These are phyloP conservation scores for Wickerhamiella bombiphila DNA, from an alignment of 805 yeast species.

Conservation along the genomic window DNA sequence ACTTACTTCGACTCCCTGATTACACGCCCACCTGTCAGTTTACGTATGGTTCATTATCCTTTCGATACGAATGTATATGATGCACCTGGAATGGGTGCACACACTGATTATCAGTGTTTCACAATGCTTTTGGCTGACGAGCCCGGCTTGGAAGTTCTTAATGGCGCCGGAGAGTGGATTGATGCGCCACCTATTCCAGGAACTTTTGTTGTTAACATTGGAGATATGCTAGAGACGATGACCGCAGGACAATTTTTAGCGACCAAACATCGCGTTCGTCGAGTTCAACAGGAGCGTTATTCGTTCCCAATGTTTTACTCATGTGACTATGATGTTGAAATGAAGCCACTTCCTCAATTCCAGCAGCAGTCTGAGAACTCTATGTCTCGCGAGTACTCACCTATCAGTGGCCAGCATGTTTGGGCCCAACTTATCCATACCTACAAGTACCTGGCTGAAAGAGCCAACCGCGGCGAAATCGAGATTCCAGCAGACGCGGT, in stretches of 20 bases:
- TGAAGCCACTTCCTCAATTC: conserved; percentile 8
- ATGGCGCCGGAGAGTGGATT: conserved; percentile 42
- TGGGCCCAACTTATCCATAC: neutral
- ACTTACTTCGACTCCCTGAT: conserved; percentile 35
- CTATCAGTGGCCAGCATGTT: neutral
- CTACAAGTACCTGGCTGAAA: conserved; percentile 1
- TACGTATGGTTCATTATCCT: conserved; percentile 47
- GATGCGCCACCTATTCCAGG: conserved; percentile 36
- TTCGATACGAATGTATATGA: conserved; percentile 1
- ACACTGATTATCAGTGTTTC: conserved; percentile 35
- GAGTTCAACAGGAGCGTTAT: conserved; percentile 27
- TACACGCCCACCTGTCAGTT: conserved; percentile 14
- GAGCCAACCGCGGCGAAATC: neutral
- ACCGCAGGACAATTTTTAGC: conserved; percentile 46
- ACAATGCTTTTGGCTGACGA: conserved; percentile 39
- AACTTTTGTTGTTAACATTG: too few species aligned
- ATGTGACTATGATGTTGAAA: conserved; percentile 5
- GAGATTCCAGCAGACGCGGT: neutral
- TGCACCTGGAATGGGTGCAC: conserved; percentile 47
- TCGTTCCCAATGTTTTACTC: conserved; percentile 14
- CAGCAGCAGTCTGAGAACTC: neutral
- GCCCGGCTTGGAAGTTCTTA: conserved; percentile 42
- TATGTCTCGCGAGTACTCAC: neutral
- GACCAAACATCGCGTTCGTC: conserved; percentile 39
- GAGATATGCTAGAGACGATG: conserved; percentile 47